phyloP scores from a whole-genome alignment of 352 stramenopile genomes.

The Thalassiosira hispida region DNA sequence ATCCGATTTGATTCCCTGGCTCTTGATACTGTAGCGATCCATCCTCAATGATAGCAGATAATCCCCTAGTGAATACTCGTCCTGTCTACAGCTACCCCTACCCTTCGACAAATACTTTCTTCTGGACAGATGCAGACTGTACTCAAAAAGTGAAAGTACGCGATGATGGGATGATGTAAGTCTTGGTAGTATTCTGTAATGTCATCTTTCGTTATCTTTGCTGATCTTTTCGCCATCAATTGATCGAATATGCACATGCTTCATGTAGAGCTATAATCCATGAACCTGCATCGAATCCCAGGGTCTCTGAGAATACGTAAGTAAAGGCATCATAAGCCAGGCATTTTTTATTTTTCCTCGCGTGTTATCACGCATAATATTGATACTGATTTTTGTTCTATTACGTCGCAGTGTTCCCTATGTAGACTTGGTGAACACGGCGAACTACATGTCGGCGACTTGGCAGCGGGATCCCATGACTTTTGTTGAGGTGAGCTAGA shows the following conservation, averaged over 20 bases:
- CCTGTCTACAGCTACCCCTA: conserved; percentile 50
- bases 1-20: too few species aligned
- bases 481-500: conserved; percentile 16
- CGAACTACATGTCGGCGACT: conserved; percentile 56
- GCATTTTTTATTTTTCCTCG: background rate
- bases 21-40: too few species aligned
- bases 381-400: background rate
- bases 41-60: conserved; percentile 34
- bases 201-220: background rate
- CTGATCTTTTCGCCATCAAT: background rate
- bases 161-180: conserved; percentile 54
- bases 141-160: conserved; percentile 51
- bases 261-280: conserved; percentile 46
- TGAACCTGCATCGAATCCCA: conserved; percentile 31
- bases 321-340: background rate
- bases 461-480: conserved; percentile 61
- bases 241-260: background rate
- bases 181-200: conserved; percentile 1
- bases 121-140: conserved; percentile 56
- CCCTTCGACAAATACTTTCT: conserved; percentile 56
- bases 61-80: conserved; percentile 46
- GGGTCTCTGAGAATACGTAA: conserved; percentile 43
- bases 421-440: conserved; percentile 54
- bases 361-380: background rate
- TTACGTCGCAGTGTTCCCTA: background rate